Conservation (phyloP, 2,329 filamentous ascomycete genomes). For the Thelonectria discophora region DNA sequence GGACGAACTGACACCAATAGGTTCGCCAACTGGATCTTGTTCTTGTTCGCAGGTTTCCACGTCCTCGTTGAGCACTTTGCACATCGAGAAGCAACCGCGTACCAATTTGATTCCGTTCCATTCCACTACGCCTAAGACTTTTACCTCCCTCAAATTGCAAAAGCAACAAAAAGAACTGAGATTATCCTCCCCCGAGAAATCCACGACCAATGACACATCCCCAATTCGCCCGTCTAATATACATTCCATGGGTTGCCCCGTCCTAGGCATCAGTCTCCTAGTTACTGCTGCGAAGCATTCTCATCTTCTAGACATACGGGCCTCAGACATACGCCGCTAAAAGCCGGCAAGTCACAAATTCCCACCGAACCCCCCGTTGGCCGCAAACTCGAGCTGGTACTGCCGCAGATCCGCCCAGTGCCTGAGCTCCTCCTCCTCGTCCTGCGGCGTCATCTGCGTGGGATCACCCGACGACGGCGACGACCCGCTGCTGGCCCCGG, state of each 20-base stretch:
- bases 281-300: neutral
- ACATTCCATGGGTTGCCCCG: conserved; percentile 23
- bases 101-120: conserved; percentile 14
- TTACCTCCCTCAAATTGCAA: conserved; percentile 1
- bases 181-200: neutral
- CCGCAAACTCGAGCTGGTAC: conserved; percentile 77
- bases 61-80: conserved; percentile 19
- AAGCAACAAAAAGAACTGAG: conserved; percentile 5
- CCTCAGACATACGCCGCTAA: neutral
- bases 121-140: conserved; percentile 11
- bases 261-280: neutral
- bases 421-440: conserved; percentile 79
- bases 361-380: conserved; percentile 65
- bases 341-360: conserved; percentile 28
- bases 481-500: conserved; percentile 52
- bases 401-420: conserved; percentile 83
- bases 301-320: conserved; percentile 1
- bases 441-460: conserved; percentile 58
- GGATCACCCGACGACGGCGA: conserved; percentile 43
- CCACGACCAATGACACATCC: neutral
- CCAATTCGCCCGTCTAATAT: conserved; percentile 10
- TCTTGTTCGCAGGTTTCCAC: conserved; percentile 32
- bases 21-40: conserved; percentile 34
- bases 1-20: conserved; percentile 19
- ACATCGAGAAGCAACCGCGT: conserved; percentile 26